These are phyloP conservation scores for Chlamydomonas schloesseri DNA, from an alignment of 139 green algal species.

Conservation along the genomic window DNA sequence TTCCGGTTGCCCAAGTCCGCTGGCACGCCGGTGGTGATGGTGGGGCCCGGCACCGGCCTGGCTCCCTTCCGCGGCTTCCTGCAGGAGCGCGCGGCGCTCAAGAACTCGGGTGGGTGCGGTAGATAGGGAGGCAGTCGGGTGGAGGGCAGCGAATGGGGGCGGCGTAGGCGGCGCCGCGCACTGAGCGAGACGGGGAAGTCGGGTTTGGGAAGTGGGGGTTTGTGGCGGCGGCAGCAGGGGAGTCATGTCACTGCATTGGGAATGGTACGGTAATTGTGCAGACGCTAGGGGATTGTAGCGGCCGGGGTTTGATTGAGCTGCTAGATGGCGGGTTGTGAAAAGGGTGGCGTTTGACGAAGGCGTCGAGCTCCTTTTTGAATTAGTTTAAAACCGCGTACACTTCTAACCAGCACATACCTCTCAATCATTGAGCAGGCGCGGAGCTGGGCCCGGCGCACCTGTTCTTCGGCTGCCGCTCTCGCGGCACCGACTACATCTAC, in stretches of 20 bases:
- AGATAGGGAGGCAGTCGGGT: too few relatives aligned
- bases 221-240: too few relatives aligned
- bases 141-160: not conserved
- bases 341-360: too few relatives aligned
- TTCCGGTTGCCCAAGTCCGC: constrained; percentile 90
- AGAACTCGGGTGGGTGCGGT: constrained; percentile 19
- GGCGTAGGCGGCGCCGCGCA: not conserved
- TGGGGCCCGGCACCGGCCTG: constrained; percentile 96
- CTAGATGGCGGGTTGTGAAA: too few relatives aligned
- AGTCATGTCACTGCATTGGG: too few relatives aligned
- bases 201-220: too few relatives aligned
- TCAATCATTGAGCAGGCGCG: constrained; percentile 40
- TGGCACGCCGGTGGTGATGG: constrained; percentile 90
- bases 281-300: too few relatives aligned
- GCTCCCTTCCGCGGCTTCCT: constrained; percentile 98
- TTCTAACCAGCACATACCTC: too few relatives aligned
- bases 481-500: constrained; percentile 90
- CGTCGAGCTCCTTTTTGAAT: too few relatives aligned
- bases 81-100: constrained; percentile 81
- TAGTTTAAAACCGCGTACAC: too few relatives aligned
- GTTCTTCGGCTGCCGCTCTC: constrained; percentile 92
- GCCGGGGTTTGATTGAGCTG: too few relatives aligned
- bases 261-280: too few relatives aligned
- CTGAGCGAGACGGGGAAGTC: not conserved
- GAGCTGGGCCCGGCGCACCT: constrained; percentile 81